Evolutionary conservation across 805 yeast genomes (phyloP).

Genomic region (Starmerella lactis-condensi): DNA sequence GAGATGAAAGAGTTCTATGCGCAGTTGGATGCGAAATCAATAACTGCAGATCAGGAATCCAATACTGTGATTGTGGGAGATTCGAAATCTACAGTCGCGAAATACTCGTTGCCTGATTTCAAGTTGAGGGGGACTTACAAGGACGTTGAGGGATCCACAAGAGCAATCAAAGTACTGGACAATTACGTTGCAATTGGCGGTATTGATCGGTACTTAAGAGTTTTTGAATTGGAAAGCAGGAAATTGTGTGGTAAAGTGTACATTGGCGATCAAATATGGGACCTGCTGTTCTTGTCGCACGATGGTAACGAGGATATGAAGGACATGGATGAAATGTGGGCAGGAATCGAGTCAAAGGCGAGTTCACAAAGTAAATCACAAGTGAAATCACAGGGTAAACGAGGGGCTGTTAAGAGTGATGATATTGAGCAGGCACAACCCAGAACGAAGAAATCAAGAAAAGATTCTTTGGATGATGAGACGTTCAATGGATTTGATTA

Average conservation of each 20-base stretch:
- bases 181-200: slow-evolving; percentile 55
- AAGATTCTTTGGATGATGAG: too few relatives aligned
- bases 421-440: too few relatives aligned
- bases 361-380: too few relatives aligned
- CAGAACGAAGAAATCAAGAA: too few relatives aligned
- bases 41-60: too few relatives aligned
- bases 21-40: too few relatives aligned
- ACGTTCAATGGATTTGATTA: too few relatives aligned
- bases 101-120: slow-evolving; percentile 7
- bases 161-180: slow-evolving; percentile 19
- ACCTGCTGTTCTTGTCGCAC: slow-evolving; percentile 32
- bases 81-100: slow-evolving; percentile 44
- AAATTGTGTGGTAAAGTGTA: slow-evolving; percentile 52
- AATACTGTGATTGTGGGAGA: slow-evolving; percentile 50
- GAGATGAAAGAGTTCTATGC: too few relatives aligned
- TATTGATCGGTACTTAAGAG: slow-evolving; percentile 68
- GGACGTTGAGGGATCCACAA: slow-evolving; percentile 61
- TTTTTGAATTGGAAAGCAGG: slow-evolving; percentile 44
- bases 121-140: slow-evolving; percentile 49
- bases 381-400: too few relatives aligned
- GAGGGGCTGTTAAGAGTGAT: too few relatives aligned
- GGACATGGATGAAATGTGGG: slow-evolving; percentile 27
- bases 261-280: slow-evolving; percentile 47
- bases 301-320: slow-evolving; percentile 19
- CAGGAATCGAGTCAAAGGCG: slow-evolving; percentile 6